Conservation (phyloP, 371 early-diverging fungal genomes). For the Mucor circinelloides region DNA sequence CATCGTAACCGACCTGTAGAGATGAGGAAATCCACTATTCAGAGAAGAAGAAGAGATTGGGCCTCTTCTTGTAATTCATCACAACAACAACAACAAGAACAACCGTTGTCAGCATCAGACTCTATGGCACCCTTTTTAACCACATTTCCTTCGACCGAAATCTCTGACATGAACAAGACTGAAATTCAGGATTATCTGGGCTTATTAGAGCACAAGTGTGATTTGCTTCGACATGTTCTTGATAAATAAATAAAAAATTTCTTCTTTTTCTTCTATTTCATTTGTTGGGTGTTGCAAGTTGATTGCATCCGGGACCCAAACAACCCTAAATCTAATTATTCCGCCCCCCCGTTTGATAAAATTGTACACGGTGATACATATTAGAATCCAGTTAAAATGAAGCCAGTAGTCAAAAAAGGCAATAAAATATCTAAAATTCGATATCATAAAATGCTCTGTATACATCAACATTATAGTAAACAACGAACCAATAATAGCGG, state of each 20-base stretch:
- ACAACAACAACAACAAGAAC: too few relatives aligned
- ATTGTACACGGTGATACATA: neutral
- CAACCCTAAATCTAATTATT: neutral
- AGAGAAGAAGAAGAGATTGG: constrained; percentile 67
- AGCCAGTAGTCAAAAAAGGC: neutral
- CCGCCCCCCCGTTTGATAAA: neutral
- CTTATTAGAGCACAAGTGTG: constrained; percentile 12
- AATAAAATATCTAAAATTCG: neutral
- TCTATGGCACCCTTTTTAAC: neutral
- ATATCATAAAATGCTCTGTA: neutral
- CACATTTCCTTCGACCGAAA: constrained; percentile 27
- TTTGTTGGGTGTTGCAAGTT: neutral
- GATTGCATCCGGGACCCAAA: neutral
- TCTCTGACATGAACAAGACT: constrained; percentile 49
- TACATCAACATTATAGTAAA: neutral
- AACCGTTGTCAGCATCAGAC: neutral
- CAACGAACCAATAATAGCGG: neutral
- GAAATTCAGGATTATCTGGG: constrained; percentile 57
- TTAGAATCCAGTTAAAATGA: neutral
- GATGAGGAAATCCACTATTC: constrained; percentile 69
- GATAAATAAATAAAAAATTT: neutral
- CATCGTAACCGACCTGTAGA: constrained; percentile 62
- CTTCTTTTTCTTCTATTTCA: neutral
- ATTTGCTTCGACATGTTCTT: constrained; percentile 9
- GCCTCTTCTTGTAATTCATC: constrained; percentile 1